phyloP scores from a whole-genome alignment of 2,329 filamentous ascomycete species.

The Neofusicoccum sp. region DNA sequence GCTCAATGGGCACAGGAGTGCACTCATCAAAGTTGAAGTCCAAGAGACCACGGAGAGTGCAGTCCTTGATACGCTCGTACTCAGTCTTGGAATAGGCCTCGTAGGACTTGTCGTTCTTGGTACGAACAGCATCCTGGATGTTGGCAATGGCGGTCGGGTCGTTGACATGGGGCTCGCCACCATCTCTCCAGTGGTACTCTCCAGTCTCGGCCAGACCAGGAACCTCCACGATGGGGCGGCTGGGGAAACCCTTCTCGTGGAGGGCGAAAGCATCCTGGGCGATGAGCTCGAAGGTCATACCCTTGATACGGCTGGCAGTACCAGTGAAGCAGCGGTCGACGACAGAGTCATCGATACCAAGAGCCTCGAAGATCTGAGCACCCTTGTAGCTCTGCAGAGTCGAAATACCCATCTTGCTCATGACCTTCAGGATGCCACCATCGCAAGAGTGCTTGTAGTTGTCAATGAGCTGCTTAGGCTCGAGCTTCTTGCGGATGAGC shows the following conservation, averaged over 20 bases:
- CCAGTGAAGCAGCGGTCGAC: conserved; percentile 94
- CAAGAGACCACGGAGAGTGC: conserved; percentile 87
- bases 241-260: conserved; percentile 90
- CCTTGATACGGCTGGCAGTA: conserved; percentile 90
- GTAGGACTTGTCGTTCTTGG: conserved; percentile 98
- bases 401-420: conserved; percentile 99
- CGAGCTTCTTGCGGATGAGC: conserved; percentile 85
- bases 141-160: conserved; percentile 94
- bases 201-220: conserved; percentile 86
- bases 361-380: conserved; percentile 94
- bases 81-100: conserved; percentile 91
- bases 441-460: conserved; percentile 98
- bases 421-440: conserved; percentile 95
- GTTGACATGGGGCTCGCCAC: conserved; percentile 92
- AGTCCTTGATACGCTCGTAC: conserved; percentile 95
- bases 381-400: conserved; percentile 96
- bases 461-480: conserved; percentile 76
- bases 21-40: conserved; percentile 94
- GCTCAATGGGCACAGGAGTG: conserved; percentile 84
- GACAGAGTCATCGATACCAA: conserved; percentile 87
- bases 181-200: conserved; percentile 98
- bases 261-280: conserved; percentile 92
- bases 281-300: conserved; percentile 89
- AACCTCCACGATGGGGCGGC: conserved; percentile 70
- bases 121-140: conserved; percentile 92